Percentiles rank a stretch among this genome's conserved stretches.
Conservation (phyloP, 805 yeast species). For the Tetrapisispora fleetii region DNA sequence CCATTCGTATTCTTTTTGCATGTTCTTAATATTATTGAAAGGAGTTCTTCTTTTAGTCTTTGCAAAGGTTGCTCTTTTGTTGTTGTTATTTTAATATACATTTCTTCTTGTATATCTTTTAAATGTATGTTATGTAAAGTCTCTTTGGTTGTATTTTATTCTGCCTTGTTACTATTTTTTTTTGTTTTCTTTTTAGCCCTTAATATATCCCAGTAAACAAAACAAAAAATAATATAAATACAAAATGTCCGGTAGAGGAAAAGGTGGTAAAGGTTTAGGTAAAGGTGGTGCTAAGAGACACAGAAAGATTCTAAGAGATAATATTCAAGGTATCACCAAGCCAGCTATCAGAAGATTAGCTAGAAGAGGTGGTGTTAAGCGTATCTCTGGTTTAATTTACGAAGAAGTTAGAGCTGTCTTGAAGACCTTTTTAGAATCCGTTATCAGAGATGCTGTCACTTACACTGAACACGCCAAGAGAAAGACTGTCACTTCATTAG, state of each 20-base stretch:
- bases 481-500: slow-evolving; percentile 98
- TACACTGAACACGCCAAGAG: slow-evolving; percentile 99
- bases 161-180: no score
- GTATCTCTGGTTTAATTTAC: slow-evolving; percentile 97
- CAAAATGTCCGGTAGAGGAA: slow-evolving; percentile 97
- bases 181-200: background rate
- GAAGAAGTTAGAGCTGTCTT: slow-evolving; percentile 98
- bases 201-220: background rate
- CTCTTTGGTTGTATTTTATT: no score
- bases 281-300: slow-evolving; percentile 99
- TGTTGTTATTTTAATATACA: no score
- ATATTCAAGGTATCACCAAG: slow-evolving; percentile 99
- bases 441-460: slow-evolving; percentile 98
- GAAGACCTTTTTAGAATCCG: slow-evolving; percentile 91
- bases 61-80: no score
- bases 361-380: slow-evolving; percentile 99
- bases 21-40: no score
- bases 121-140: no score
- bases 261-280: slow-evolving; percentile 99
- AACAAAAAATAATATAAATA: slow-evolving; percentile 1
- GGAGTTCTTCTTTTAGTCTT: no score
- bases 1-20: no score
- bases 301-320: slow-evolving; percentile 98
- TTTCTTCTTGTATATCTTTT: no score
- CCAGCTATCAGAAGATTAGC: slow-evolving; percentile 99